Conservation (phyloP, 2,329 filamentous ascomycete genomes). For the Rhexocercosporidium sp. region DNA sequence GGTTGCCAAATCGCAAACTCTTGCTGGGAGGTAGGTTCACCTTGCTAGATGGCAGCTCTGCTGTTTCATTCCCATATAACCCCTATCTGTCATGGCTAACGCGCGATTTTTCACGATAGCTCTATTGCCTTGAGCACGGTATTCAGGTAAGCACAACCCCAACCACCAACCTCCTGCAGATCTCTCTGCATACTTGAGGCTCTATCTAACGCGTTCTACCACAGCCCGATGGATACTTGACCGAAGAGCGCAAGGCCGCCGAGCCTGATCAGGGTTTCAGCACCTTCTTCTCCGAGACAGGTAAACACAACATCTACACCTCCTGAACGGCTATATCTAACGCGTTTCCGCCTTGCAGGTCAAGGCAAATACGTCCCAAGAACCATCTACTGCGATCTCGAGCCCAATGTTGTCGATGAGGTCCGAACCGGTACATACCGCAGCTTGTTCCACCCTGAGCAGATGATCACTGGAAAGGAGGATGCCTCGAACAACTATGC, state of each 20-base stretch:
- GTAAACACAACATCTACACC: constrained; percentile 57
- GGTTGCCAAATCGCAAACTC: constrained; percentile 99
- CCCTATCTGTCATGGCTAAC: constrained; percentile 33
- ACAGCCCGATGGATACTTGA: constrained; percentile 97
- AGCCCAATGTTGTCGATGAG: constrained; percentile 99
- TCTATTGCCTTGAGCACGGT: constrained; percentile 99
- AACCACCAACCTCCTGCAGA: constrained; percentile 1
- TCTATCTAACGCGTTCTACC: constrained; percentile 43
- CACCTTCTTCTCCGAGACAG: constrained; percentile 99
- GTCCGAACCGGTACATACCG: constrained; percentile 97
- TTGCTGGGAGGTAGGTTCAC: constrained; percentile 93
- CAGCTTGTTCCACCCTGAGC: constrained; percentile 96
- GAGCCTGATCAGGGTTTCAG: constrained; percentile 98
- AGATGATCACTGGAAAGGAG: constrained; percentile 99
- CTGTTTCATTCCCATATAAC: constrained; percentile 14
- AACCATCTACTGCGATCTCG: constrained; percentile 99
- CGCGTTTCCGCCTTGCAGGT: constrained; percentile 57
- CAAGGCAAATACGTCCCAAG: constrained; percentile 99
- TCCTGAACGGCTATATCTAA: constrained; percentile 37
- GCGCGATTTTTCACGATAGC: constrained; percentile 58
- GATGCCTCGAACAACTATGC: constrained; percentile 99
- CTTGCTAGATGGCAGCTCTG: constrained; percentile 33
- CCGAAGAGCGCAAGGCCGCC: constrained; percentile 93
- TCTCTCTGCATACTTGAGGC: not conserved
- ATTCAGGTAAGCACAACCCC: constrained; percentile 77